phyloP scores from a whole-genome alignment of 306 rosid genomes.

The Cucurbita argyrosperma region DNA sequence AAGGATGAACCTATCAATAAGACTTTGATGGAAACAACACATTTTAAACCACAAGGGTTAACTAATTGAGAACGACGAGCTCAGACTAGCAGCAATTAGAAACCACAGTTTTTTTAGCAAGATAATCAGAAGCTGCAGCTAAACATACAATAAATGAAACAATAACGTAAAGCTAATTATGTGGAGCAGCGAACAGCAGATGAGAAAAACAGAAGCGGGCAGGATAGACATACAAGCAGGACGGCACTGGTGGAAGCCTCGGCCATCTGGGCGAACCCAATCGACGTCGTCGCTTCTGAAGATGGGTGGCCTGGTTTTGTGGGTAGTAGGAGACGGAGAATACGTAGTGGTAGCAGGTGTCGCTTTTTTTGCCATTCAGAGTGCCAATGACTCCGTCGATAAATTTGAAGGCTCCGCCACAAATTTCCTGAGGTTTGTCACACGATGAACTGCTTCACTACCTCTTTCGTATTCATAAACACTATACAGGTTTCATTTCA shows the following conservation, averaged over 20 bases:
- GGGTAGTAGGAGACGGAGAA: slow-evolving; percentile 47
- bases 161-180: not conserved
- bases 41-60: not conserved
- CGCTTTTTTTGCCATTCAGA: slow-evolving; percentile 46
- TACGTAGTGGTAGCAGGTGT: slow-evolving; percentile 49
- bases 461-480: not conserved
- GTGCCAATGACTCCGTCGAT: not conserved
- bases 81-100: not conserved
- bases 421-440: not conserved
- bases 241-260: slow-evolving; percentile 77
- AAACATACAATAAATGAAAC: not conserved
- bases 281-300: slow-evolving; percentile 28
- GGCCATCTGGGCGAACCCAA: slow-evolving; percentile 83
- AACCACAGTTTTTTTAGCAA: not conserved
- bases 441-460: not conserved
- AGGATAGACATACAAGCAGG: slow-evolving; percentile 49
- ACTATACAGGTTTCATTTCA: not conserved
- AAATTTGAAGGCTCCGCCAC: not conserved
- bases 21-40: no score
- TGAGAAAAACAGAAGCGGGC: not conserved
- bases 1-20: not conserved
- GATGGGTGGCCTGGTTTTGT: slow-evolving; percentile 21
- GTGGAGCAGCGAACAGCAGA: not conserved
- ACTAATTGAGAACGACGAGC: not conserved
- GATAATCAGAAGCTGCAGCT: no score